phyloP scores from a whole-genome alignment of 1,284 basidiomycete genomes.

The Trametes versicolor region DNA sequence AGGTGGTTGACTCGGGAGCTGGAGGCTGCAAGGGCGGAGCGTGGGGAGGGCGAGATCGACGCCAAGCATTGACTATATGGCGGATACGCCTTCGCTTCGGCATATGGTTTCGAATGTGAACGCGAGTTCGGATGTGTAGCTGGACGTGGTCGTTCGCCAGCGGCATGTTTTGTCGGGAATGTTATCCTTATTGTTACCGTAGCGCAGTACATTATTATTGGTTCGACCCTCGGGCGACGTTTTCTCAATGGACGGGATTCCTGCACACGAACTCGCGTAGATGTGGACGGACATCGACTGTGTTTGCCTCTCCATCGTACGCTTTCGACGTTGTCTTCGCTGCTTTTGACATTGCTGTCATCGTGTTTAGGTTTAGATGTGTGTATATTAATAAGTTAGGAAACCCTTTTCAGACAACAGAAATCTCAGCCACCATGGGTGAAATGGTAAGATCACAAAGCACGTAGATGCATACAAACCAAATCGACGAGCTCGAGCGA shows the following conservation, averaged over 20 bases:
- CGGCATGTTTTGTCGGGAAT: slow-evolving; percentile 6
- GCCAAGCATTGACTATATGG: slow-evolving; percentile 44
- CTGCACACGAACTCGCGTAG: background rate
- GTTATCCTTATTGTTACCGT: slow-evolving; percentile 16
- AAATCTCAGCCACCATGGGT: too few relatives aligned
- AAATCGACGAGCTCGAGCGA: background rate
- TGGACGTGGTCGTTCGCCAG: slow-evolving; percentile 4
- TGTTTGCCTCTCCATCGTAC: background rate
- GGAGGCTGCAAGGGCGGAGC: slow-evolving; percentile 32
- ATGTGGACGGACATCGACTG: background rate
- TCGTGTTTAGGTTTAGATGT: background rate
- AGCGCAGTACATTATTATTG: background rate
- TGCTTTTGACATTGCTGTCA: background rate
- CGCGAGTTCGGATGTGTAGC: background rate
- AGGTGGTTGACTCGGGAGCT: slow-evolving; percentile 43
- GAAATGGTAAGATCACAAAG: too few relatives aligned
- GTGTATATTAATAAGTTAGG: too few relatives aligned
- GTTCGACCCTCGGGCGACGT: background rate
- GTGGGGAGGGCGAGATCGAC: slow-evolving; percentile 15
- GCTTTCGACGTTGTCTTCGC: background rate
- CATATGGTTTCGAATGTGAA: background rate
- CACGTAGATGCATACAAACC: too few relatives aligned
- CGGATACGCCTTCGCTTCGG: slow-evolving; percentile 3
- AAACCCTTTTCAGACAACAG: too few relatives aligned
- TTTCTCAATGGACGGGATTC: background rate